Evolutionary conservation across 306 rosid genomes (phyloP).

Genomic region (Trichosanthes cucumerina): DNA sequence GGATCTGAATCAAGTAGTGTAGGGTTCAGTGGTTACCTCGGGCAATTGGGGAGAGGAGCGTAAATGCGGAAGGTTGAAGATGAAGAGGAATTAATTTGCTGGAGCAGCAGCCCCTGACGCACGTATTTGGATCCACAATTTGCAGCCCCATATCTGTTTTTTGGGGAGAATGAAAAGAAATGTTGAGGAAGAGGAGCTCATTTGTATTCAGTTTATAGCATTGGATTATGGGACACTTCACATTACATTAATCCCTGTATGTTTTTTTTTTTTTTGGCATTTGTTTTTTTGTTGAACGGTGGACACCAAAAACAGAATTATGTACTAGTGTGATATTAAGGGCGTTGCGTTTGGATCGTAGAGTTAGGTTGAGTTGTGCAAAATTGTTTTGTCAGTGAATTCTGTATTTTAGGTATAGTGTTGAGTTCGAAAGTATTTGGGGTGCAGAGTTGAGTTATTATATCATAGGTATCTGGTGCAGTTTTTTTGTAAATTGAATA

Average conservation of each 20-base stretch:
- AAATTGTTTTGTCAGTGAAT: no score
- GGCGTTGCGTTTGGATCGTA: no score
- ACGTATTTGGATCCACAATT: constrained; percentile 67
- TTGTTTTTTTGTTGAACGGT: no score
- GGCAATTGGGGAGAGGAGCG: constrained; percentile 69
- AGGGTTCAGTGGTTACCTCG: constrained; percentile 31
- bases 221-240: not conserved
- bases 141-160: constrained; percentile 31
- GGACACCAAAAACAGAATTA: no score
- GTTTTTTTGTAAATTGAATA: no score
- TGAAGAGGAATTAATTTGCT: constrained; percentile 71
- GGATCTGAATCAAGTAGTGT: not conserved
- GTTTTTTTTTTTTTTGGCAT: no score
- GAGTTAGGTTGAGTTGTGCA: no score
- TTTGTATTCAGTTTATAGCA: not conserved
- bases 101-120: constrained; percentile 83
- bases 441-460: no score
- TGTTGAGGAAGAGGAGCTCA: not conserved
- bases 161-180: not conserved
- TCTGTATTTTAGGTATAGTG: no score
- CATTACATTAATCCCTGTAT: not conserved
- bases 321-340: no score
- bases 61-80: constrained; percentile 59
- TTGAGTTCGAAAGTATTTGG: no score
- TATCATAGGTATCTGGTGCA: no score